Base-by-base conservation (phyloP, 306 rosid species). In the Vigna radiata region DNA sequence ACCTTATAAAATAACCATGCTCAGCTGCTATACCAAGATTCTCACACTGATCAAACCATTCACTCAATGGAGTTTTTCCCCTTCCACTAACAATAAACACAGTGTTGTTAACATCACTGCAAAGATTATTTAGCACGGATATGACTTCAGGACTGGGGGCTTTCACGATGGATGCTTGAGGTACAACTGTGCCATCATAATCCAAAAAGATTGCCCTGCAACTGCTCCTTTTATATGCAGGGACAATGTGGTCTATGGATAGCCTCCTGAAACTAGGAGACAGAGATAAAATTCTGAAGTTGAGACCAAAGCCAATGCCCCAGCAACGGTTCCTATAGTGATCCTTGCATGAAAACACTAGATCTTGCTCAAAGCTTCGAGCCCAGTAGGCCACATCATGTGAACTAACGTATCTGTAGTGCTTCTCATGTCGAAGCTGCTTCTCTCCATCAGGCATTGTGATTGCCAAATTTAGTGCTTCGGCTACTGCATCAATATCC, bases 11-110 rank as follows among this genome's bases (percentile, higher is more conserved):
- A 83, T 81, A 91, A 56, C 98, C 98, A 71, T 94, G 98, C 81
- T 94, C 98, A 23, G 98, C 98, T 8, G 98, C 97, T 58, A 94
- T 70, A 66, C 98, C 98, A 9, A 94, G 97, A 82, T 81, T 89
- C 80, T 85, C 88, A 63, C 96, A 94, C 64, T 85, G 89, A 84
- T 83, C 70, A 39, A 91, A 84, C 97, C 97, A 94, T 48, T 89
- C 85, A 54, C 85, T 56, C 23, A 94, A 83, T 53, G 97, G 84
- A 68, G 61, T 39, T 78, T 72, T 82, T 77, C 90, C 94, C 75
- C 96, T 81, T 46, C 96, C 98, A 55, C 98, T 94, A 8, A 94
- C 98, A 36, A 94, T 89, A 62, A 94, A 94, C 48, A 91, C 94
- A 0, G 86, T 91, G 86, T 91, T 94, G 56, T 81, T 89, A 54